phyloP scores from a whole-genome alignment of 1,284 basidiomycete genomes.

The Puccinia triticina region DNA sequence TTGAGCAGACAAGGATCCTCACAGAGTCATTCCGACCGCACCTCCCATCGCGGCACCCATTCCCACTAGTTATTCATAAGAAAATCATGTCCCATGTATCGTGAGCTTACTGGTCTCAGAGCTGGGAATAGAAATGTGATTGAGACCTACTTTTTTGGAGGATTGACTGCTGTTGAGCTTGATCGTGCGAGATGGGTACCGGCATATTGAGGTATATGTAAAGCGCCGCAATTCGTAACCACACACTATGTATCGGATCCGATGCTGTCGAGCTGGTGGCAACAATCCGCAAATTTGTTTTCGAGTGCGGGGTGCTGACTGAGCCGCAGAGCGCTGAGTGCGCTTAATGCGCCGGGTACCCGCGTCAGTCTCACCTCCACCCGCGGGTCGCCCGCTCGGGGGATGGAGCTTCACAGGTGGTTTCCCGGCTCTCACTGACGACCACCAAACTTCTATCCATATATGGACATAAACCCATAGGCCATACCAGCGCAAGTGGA shows the following conservation, averaged over 20 bases:
- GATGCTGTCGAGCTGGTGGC: neutral
- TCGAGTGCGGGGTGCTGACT: too few species aligned
- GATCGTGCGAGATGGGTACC: neutral
- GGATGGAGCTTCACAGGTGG: too few species aligned
- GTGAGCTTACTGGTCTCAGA: neutral
- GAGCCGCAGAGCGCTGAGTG: too few species aligned
- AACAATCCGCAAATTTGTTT: neutral
- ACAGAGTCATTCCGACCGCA: conserved; percentile 47
- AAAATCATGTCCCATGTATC: neutral
- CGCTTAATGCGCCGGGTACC: too few species aligned
- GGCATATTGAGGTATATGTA: neutral
- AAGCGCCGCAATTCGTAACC: neutral
- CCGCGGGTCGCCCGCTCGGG: too few species aligned
- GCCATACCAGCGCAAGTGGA: too few species aligned
- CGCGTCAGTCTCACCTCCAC: too few species aligned
- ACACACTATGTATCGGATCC: neutral
- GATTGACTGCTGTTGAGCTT: conserved; percentile 26
- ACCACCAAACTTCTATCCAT: too few species aligned
- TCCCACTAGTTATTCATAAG: conserved; percentile 30
- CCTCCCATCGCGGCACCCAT: conserved; percentile 52
- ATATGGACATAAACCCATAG: too few species aligned
- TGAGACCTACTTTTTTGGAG: conserved; percentile 34
- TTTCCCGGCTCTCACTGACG: too few species aligned
- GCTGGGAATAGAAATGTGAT: neutral
- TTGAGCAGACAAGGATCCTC: neutral